These are phyloP conservation scores for Starmerella khaoyaiensis DNA, from an alignment of 805 yeast genomes.

Conservation along the genomic window DNA sequence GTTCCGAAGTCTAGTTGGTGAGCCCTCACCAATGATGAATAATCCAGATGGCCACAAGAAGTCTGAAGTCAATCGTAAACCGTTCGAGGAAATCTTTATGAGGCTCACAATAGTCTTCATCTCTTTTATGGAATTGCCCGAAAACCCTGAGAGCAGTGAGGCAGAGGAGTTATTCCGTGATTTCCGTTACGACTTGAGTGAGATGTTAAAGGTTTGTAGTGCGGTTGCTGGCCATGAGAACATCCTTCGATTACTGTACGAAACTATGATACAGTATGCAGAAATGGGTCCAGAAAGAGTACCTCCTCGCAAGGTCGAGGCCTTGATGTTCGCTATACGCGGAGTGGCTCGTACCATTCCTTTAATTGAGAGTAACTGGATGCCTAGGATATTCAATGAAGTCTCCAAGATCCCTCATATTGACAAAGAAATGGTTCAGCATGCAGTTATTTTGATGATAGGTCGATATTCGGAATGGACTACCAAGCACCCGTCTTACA, in stretches of 20 bases:
- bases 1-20: slow-evolving; percentile 53
- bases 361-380: slow-evolving; percentile 42
- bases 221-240: slow-evolving; percentile 67
- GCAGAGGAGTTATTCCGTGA: slow-evolving; percentile 86
- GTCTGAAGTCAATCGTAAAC: slow-evolving; percentile 31
- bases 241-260: slow-evolving; percentile 35
- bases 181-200: slow-evolving; percentile 94
- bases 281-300: slow-evolving; percentile 49
- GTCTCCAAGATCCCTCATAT: slow-evolving; percentile 48
- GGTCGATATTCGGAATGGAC: slow-evolving; percentile 99
- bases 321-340: slow-evolving; percentile 76
- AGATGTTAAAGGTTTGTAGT: slow-evolving; percentile 91
- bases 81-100: slow-evolving; percentile 43
- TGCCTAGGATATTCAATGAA: slow-evolving; percentile 65
- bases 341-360: slow-evolving; percentile 88
- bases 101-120: slow-evolving; percentile 50
- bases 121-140: slow-evolving; percentile 65
- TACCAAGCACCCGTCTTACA: slow-evolving; percentile 62
- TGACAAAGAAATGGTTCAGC: slow-evolving; percentile 73
- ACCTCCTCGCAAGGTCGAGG: slow-evolving; percentile 43
- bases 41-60: background rate
- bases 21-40: slow-evolving; percentile 15
- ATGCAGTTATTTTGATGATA: slow-evolving; percentile 81
- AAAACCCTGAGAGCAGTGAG: slow-evolving; percentile 54
- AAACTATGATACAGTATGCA: slow-evolving; percentile 1